Percentiles rank a stretch among this genome's conserved stretches.
Conservation (phyloP, 179 eudicot genomes). For the Patellifolia procumbens region DNA sequence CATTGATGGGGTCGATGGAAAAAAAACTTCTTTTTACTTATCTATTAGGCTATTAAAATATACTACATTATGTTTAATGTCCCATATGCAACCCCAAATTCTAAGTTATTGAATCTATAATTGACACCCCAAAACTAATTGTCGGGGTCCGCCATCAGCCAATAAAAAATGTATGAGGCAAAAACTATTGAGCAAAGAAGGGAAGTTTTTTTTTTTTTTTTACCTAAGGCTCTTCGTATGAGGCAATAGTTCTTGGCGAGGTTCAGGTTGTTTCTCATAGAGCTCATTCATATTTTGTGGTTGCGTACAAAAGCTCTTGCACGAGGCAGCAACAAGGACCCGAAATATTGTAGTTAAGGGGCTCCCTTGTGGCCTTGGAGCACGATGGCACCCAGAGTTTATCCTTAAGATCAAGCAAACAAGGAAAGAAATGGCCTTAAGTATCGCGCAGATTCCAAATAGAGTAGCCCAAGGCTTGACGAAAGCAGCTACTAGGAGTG, state of each 20-base stretch:
- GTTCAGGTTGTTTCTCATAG: constrained; percentile 16
- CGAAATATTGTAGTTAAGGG: constrained; percentile 41
- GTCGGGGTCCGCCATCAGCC: no score
- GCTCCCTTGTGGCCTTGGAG: constrained; percentile 30
- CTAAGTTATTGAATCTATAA: no score
- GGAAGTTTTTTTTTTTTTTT: no score
- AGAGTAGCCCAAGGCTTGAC: constrained; percentile 14
- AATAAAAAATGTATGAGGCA: no score
- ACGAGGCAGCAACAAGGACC: constrained; percentile 41
- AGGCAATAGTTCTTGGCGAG: constrained; percentile 15
- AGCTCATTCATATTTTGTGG: constrained; percentile 32
- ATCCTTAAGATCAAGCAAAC: constrained; percentile 27
- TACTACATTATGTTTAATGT: no score
- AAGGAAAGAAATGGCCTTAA: background rate
- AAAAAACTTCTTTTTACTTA: no score
- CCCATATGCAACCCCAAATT: no score
- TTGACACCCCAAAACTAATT: no score
- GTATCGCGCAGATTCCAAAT: constrained; percentile 4
- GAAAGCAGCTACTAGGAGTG: background rate
- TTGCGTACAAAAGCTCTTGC: constrained; percentile 26
- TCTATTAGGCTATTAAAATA: no score
- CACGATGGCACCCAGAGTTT: constrained; percentile 7
- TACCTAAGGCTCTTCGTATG: constrained; percentile 42
- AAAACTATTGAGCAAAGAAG: no score
- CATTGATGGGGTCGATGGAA: no score